Base-by-base conservation (phyloP, 2,329 filamentous ascomycete species). In the Juglanconis oblonga region DNA sequence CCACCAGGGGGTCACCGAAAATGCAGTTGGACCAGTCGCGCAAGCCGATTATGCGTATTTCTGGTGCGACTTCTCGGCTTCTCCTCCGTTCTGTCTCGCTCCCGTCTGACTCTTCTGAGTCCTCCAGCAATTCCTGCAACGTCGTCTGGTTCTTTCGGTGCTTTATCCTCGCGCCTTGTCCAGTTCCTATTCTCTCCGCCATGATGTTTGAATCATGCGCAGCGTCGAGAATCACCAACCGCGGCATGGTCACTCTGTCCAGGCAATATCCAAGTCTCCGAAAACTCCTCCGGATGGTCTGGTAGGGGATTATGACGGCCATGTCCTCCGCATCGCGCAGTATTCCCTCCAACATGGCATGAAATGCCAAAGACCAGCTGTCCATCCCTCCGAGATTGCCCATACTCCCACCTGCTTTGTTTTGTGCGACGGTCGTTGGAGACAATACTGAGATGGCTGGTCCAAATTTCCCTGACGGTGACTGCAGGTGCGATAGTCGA, bases 301-400 rank as follows among this genome's bases (percentile, higher is more conserved):
- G 75, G 64, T 88, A 88, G 4, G 79, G 79, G n/a, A 88, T 72
- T 31, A 80, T 78, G 3, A 88, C 76, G 1, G 79, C 77, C 73
- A 83, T 78, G 64, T 87, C 85, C 68, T 88, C 85, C 0, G 79
- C 83, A 63, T 88, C 86, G 9, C 83, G 75, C 17, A 88, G 69
- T 3, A 84, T 73, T 0, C 76, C 76, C 64, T 88, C 85, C 8
- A 87, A 68, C 57, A 88, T 70, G 3, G 76, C 73, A 44, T 83
- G 78, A 57, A 88, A 88, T 0, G 84, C 82, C 36, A 77, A 73
- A 1, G 77, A 77, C 86, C 86, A 88, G 1, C 76, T 79, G 5
- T 69, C 69, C 70, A 45, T 72, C 74, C 55, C 67, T 52, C 29
- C 42, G 7, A 17, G 61, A 47, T 47, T 60, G 52, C 48, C 57